phyloP scores from a whole-genome alignment of 768 basidiomycete genomes.

The Rhizopogon sp. region DNA sequence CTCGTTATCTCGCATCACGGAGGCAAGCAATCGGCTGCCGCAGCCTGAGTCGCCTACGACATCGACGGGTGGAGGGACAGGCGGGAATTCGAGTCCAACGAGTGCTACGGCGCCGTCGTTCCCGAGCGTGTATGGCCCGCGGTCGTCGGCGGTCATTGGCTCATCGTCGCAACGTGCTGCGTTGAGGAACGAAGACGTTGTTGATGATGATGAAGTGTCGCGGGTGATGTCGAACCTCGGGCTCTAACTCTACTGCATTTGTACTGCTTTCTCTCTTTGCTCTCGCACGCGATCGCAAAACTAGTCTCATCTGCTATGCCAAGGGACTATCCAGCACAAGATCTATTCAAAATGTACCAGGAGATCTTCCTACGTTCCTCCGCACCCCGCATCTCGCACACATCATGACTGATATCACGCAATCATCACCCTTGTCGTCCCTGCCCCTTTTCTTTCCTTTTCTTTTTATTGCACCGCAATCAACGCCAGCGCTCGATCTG shows the following conservation, averaged over 20 bases:
- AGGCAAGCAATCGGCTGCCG: slow-evolving; percentile 53
- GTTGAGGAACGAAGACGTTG: slow-evolving; percentile 46
- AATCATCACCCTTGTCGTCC: slow-evolving; percentile 2
- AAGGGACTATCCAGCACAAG: slow-evolving; percentile 18
- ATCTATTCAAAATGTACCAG: slow-evolving; percentile 31
- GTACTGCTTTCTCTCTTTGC: slow-evolving; percentile 4
- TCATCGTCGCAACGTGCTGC: slow-evolving; percentile 37
- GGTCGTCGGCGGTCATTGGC: slow-evolving; percentile 43
- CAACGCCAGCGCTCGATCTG: slow-evolving; percentile 18
- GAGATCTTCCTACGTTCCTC: slow-evolving; percentile 15
- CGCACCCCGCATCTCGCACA: neutral
- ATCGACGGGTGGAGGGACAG: slow-evolving; percentile 65
- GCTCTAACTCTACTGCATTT: slow-evolving; percentile 34
- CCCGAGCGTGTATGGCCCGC: slow-evolving; percentile 79
- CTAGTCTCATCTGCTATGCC: slow-evolving; percentile 15
- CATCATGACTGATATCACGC: slow-evolving; percentile 3
- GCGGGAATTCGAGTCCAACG: slow-evolving; percentile 74
- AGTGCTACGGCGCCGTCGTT: slow-evolving; percentile 76
- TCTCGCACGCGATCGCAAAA: slow-evolving; percentile 16
- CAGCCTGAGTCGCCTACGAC: slow-evolving; percentile 80
- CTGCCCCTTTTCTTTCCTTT: slow-evolving; percentile 19
- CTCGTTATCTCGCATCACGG: slow-evolving; percentile 78
- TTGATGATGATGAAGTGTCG: slow-evolving; percentile 52
- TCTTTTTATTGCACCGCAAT: slow-evolving; percentile 15
- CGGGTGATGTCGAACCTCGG: slow-evolving; percentile 76